These are phyloP conservation scores for Phycomyces nitens DNA, from an alignment of 192 early-diverging fungal species.

Conservation along the genomic window DNA sequence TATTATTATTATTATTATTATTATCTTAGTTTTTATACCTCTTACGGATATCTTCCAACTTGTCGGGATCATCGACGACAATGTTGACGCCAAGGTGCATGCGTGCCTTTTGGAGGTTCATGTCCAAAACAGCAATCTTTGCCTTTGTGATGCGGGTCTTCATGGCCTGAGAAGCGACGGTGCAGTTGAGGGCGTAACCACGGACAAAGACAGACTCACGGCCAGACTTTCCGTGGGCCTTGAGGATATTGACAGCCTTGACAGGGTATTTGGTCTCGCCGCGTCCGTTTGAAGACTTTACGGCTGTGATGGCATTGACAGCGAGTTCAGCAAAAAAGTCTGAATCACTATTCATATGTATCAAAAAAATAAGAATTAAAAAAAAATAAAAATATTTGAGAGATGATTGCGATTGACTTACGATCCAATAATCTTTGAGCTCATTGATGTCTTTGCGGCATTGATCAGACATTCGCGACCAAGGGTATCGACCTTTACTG, in stretches of 20 bases:
- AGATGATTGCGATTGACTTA: slow-evolving; percentile 40
- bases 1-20: too few relatives aligned
- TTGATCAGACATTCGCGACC: slow-evolving; percentile 89
- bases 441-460: slow-evolving; percentile 96
- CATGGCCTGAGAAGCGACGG: slow-evolving; percentile 93
- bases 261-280: slow-evolving; percentile 92
- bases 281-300: slow-evolving; percentile 78
- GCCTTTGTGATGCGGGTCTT: slow-evolving; percentile 82
- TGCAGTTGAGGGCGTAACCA: slow-evolving; percentile 97
- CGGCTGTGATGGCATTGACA: slow-evolving; percentile 87
- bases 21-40: slow-evolving; percentile 39
- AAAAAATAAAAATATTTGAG: slow-evolving; percentile 8
- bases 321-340: slow-evolving; percentile 95
- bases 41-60: slow-evolving; percentile 92
- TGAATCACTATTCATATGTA: slow-evolving; percentile 58
- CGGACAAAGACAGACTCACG: slow-evolving; percentile 83
- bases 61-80: slow-evolving; percentile 95
- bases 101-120: slow-evolving; percentile 95
- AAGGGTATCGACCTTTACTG: slow-evolving; percentile 87
- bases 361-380: too few relatives aligned
- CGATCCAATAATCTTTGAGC: slow-evolving; percentile 94
- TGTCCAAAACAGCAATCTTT: slow-evolving; percentile 95
- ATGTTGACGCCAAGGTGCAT: slow-evolving; percentile 98
- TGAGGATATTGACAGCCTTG: slow-evolving; percentile 94
- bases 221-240: slow-evolving; percentile 91